Conservation (phyloP, 2,329 filamentous ascomycete species). For the Bipolaris sorokiniana region DNA sequence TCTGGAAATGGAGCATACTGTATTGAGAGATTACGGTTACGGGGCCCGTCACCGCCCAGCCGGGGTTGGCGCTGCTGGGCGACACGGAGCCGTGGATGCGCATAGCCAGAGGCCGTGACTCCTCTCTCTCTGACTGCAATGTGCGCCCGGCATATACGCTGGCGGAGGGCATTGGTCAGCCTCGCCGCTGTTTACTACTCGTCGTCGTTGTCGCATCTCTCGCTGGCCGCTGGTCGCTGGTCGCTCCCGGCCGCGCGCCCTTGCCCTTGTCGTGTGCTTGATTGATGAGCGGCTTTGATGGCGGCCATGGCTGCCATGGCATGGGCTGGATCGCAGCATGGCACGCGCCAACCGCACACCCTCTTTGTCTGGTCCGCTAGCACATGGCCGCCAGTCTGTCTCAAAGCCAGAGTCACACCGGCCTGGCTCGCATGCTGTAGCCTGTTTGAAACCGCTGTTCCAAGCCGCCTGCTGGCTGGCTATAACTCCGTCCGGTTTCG, state of each 20-base stretch:
- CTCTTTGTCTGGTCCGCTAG: conserved; percentile 37
- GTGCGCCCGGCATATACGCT: conserved; percentile 9
- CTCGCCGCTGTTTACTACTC: neutral
- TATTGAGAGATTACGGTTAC: neutral
- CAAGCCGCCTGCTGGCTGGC: conserved; percentile 19
- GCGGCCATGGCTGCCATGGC: neutral
- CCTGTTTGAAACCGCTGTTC: conserved; percentile 28
- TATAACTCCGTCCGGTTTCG: conserved; percentile 37
- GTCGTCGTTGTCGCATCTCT: too few relatives aligned
- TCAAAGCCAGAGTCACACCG: conserved; percentile 32
- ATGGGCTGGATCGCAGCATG: conserved; percentile 17
- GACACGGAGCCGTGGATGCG: conserved; percentile 12
- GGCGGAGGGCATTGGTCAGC: conserved; percentile 31
- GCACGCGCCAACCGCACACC: conserved; percentile 32
- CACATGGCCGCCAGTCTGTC: conserved; percentile 31
- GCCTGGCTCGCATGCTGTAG: conserved; percentile 35
- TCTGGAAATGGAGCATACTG: neutral
- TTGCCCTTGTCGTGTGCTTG: conserved; percentile 9
- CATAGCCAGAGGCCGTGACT: conserved; percentile 31
- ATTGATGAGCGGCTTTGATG: conserved; percentile 19
- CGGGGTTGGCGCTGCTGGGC: conserved; percentile 13
- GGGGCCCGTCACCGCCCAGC: conserved; percentile 23
- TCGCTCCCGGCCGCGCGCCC: conserved; percentile 35
- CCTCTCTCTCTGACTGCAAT: conserved; percentile 28
- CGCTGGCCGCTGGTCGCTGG: too few relatives aligned